These are phyloP conservation scores for Pythium scleroteichum DNA, from an alignment of 352 stramenopile genomes.

Conservation along the genomic window DNA sequence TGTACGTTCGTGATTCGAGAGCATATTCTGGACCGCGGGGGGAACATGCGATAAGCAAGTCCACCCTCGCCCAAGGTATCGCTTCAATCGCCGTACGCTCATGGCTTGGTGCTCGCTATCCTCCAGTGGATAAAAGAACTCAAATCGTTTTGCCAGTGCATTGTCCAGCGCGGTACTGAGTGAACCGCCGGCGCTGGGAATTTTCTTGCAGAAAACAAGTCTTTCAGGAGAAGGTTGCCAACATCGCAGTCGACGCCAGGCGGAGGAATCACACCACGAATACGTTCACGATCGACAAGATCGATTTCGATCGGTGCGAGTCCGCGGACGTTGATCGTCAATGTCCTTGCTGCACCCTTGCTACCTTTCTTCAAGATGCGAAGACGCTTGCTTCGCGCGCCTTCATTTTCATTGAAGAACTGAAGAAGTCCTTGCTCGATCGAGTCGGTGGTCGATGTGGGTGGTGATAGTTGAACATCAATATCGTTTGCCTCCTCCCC, in stretches of 20 bases:
- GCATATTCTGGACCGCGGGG: background rate
- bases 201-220: slow-evolving; percentile 21
- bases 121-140: slow-evolving; percentile 25
- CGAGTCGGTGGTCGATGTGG: slow-evolving; percentile 12
- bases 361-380: slow-evolving; percentile 4
- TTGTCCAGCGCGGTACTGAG: slow-evolving; percentile 14
- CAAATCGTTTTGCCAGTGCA: slow-evolving; percentile 20
- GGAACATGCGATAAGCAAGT: slow-evolving; percentile 25
- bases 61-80: slow-evolving; percentile 33
- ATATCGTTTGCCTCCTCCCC: slow-evolving; percentile 30
- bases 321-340: slow-evolving; percentile 2
- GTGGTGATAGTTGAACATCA: slow-evolving; percentile 25
- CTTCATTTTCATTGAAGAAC: slow-evolving; percentile 2
- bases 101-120: slow-evolving; percentile 5
- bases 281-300: slow-evolving; percentile 15
- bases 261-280: slow-evolving; percentile 2
- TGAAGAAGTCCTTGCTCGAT: slow-evolving; percentile 5
- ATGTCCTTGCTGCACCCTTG: slow-evolving; percentile 19
- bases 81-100: slow-evolving; percentile 16
- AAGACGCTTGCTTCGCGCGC: background rate
- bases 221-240: slow-evolving; percentile 30
- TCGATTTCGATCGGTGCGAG: slow-evolving; percentile 24
- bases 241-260: slow-evolving; percentile 29
- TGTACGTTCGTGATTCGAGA: slow-evolving; percentile 5
- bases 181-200: slow-evolving; percentile 14